Conservation (phyloP, 768 basidiomycete genomes). For the Auricularia cornea region DNA sequence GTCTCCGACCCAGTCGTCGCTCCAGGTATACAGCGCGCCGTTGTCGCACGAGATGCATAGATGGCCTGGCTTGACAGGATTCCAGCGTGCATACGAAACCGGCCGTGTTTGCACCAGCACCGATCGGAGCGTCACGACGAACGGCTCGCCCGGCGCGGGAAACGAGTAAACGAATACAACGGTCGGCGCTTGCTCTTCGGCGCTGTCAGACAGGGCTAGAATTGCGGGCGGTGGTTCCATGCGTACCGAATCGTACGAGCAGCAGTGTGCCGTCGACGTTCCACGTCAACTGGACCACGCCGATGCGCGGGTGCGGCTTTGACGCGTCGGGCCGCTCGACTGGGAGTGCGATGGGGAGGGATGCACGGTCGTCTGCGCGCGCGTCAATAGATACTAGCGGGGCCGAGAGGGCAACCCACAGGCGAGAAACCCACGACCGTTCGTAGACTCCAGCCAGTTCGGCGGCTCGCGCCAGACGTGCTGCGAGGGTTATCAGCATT, state of each 20-base stretch:
- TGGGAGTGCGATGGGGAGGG: slow-evolving; percentile 45
- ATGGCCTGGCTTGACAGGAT: slow-evolving; percentile 69
- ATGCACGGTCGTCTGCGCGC: slow-evolving; percentile 53
- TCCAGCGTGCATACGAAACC: slow-evolving; percentile 68
- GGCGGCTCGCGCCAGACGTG: slow-evolving; percentile 78
- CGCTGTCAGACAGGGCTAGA: slow-evolving; percentile 9
- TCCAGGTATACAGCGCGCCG: slow-evolving; percentile 69
- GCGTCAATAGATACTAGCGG: not conserved
- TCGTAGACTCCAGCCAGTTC: slow-evolving; percentile 76
- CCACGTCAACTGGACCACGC: slow-evolving; percentile 69
- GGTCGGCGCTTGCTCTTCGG: slow-evolving; percentile 52
- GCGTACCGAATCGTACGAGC: slow-evolving; percentile 63
- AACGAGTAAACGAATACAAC: slow-evolving; percentile 66
- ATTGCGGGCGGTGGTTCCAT: slow-evolving; percentile 6
- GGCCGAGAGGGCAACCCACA: slow-evolving; percentile 37
- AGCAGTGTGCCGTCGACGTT: slow-evolving; percentile 68
- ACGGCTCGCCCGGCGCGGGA: slow-evolving; percentile 48
- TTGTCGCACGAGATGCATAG: slow-evolving; percentile 60
- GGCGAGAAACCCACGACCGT: slow-evolving; percentile 79
- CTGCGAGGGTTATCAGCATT: slow-evolving; percentile 29
- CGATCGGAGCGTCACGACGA: slow-evolving; percentile 52
- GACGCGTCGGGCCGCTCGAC: slow-evolving; percentile 46
- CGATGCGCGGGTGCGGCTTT: slow-evolving; percentile 58
- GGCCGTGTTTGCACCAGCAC: slow-evolving; percentile 59
- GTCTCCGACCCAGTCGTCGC: slow-evolving; percentile 68